Evolutionary conservation across 208 protist genomes (phyloP).

Genomic region (Leishmania mexicana): DNA sequence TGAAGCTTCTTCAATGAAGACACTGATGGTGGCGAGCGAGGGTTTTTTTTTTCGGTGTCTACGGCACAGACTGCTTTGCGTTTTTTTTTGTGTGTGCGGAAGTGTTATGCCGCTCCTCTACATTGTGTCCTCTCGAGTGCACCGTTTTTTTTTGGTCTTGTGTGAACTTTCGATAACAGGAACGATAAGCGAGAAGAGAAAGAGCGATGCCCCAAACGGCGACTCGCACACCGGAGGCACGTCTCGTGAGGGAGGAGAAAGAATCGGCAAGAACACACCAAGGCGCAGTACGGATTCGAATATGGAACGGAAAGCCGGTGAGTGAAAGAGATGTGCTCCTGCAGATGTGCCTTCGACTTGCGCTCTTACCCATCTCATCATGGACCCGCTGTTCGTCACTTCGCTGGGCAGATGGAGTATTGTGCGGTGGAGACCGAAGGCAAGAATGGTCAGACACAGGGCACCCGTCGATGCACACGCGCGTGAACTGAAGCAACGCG

Average conservation of each 20-base stretch:
- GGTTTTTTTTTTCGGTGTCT: neutral
- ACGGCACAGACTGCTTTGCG: neutral
- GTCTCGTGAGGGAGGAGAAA: neutral
- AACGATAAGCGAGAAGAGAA: neutral
- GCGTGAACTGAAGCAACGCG: neutral
- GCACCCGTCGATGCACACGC: neutral
- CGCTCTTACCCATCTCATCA: neutral
- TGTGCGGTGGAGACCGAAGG: neutral
- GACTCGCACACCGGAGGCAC: neutral
- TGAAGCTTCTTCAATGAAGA: neutral
- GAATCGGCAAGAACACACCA: neutral
- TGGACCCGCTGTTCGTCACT: neutral
- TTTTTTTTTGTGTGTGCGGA: neutral
- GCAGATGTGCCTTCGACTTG: neutral
- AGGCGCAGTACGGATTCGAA: neutral
- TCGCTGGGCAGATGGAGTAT: neutral
- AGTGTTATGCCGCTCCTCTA: neutral
- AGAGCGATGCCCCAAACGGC: neutral
- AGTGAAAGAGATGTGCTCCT: neutral
- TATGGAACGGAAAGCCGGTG: neutral
- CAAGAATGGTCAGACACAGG: neutral
- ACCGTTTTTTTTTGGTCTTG: neutral
- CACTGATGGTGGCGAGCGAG: neutral
- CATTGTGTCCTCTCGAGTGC: neutral
- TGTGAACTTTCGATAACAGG: no score